phyloP scores from a whole-genome alignment of 2,329 filamentous ascomycete species.

The Colletotrichum magnum region DNA sequence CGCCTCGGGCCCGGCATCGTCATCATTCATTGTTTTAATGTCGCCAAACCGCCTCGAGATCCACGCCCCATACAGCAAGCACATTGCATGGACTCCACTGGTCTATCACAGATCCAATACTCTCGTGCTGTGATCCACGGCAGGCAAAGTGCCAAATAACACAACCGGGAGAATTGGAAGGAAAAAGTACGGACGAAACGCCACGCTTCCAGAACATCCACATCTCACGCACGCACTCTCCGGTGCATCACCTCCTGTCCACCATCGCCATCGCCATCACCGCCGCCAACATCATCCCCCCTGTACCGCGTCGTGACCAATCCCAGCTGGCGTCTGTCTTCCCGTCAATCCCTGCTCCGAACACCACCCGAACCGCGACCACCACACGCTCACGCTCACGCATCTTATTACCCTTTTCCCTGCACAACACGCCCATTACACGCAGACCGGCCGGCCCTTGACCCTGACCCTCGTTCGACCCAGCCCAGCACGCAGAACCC shows the following conservation, averaged over 20 bases:
- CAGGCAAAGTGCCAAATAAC: neutral
- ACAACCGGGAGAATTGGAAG: no score
- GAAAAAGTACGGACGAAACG: conserved; percentile 2
- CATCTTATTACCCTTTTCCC: conserved; percentile 21
- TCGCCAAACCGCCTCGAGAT: conserved; percentile 22
- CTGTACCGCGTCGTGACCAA: conserved; percentile 36
- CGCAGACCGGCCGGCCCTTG: conserved; percentile 14
- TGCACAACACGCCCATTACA: conserved; percentile 26
- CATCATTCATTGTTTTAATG: conserved; percentile 25
- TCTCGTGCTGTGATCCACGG: conserved; percentile 2
- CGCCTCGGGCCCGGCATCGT: conserved; percentile 13
- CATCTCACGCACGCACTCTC: conserved; percentile 11
- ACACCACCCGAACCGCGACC: conserved; percentile 24
- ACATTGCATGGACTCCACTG: conserved; percentile 1
- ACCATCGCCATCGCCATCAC: no score
- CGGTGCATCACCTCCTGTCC: no score
- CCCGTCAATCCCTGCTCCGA: conserved; percentile 34
- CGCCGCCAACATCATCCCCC: neutral
- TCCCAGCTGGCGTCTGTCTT: conserved; percentile 13
- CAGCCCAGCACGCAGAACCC: conserved; percentile 16
- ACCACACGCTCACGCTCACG: conserved; percentile 24
- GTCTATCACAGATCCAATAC: neutral
- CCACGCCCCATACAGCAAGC: neutral
- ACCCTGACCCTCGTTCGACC: conserved; percentile 6
- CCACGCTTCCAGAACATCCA: neutral